Percentiles rank a stretch among this genome's conserved stretches.
Evolutionary conservation across 768 basidiomycete genomes (phyloP).

Genomic region (Boletus pseudo-olivaceus): DNA sequence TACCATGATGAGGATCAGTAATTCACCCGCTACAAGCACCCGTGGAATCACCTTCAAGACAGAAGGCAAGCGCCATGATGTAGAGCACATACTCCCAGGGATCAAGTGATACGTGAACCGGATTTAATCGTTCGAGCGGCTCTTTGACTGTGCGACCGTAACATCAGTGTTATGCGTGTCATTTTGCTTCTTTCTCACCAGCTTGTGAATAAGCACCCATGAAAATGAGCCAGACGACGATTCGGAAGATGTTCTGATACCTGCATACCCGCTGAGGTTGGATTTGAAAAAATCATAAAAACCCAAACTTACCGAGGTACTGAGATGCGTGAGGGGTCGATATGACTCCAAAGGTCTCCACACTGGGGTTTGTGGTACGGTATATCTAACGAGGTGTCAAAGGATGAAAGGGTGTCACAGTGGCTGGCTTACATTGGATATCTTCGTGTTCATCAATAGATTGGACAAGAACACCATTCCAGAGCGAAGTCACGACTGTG

Average conservation of each 20-base stretch:
- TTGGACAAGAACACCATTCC: slow-evolving; percentile 82
- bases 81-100: slow-evolving; percentile 81
- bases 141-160: slow-evolving; percentile 52
- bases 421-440: slow-evolving; percentile 61
- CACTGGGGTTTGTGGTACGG: slow-evolving; percentile 56
- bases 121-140: slow-evolving; percentile 69
- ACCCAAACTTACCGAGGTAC: slow-evolving; percentile 59
- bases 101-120: slow-evolving; percentile 55
- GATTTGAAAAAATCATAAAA: neutral
- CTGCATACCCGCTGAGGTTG: slow-evolving; percentile 31
- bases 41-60: slow-evolving; percentile 63
- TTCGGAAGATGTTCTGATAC: slow-evolving; percentile 84
- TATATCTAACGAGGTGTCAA: slow-evolving; percentile 48
- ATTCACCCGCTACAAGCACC: slow-evolving; percentile 34
- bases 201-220: slow-evolving; percentile 81
- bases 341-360: slow-evolving; percentile 60
- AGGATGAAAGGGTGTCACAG: neutral
- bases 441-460: slow-evolving; percentile 68
- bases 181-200: slow-evolving; percentile 41
- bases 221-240: slow-evolving; percentile 74
- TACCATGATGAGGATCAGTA: slow-evolving; percentile 20
- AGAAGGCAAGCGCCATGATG: slow-evolving; percentile 70
- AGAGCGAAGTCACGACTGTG: slow-evolving; percentile 74
- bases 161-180: neutral
- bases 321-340: slow-evolving; percentile 73